Conservation (phyloP, 2,329 filamentous ascomycete species). For the Colletotrichum lentis region DNA sequence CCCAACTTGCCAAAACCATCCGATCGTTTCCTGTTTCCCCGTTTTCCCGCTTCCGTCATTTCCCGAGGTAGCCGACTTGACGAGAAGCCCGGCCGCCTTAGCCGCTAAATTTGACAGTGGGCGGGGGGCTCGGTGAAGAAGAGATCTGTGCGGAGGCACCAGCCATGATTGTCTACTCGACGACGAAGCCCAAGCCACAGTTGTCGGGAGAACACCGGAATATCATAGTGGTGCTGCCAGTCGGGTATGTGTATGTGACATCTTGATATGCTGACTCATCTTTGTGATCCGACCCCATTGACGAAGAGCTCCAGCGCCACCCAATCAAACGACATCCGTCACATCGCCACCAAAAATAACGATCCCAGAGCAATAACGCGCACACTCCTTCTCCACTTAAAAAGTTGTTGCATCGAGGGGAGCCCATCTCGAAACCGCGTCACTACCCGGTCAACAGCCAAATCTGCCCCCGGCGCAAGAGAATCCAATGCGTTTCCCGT, state of each 20-base stretch:
- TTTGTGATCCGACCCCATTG: not conserved
- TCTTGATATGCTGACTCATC: not conserved
- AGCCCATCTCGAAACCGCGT: constrained; percentile 7
- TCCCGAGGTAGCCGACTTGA: constrained; percentile 31
- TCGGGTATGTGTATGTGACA: too few species aligned
- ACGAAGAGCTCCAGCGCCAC: not conserved
- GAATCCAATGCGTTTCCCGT: constrained; percentile 18
- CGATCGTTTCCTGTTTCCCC: constrained; percentile 18
- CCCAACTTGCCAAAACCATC: constrained; percentile 18
- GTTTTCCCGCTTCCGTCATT: constrained; percentile 31
- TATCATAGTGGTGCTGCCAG: too few species aligned
- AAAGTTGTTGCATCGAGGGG: constrained; percentile 25
- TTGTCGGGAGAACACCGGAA: not conserved
- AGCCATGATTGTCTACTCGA: not conserved
- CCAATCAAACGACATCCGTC: constrained; percentile 22
- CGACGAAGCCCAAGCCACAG: constrained; percentile 1
- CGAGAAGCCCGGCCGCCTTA: not conserved
- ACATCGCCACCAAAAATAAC: constrained; percentile 22
- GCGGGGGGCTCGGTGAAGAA: not conserved
- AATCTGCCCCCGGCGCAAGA: constrained; percentile 18
- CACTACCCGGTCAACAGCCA: constrained; percentile 3
- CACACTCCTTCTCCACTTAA: constrained; percentile 18
- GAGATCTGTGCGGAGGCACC: not conserved
- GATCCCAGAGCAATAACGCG: not conserved
- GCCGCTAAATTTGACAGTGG: constrained; percentile 1